Evolutionary conservation across 441 rosid genomes (phyloP).

Genomic region (Metrosideros polymorpha): DNA sequence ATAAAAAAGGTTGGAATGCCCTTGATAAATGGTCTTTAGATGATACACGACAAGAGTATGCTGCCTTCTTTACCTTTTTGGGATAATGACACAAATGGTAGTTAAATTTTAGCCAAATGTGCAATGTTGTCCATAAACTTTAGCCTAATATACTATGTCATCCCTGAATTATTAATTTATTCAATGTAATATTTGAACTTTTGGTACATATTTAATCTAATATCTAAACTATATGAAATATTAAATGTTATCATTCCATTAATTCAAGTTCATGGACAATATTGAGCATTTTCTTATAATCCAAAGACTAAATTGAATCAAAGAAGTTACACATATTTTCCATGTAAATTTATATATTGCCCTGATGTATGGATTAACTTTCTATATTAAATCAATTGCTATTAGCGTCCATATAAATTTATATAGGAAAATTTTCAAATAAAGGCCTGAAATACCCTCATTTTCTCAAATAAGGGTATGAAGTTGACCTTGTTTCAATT

Average conservation of each 20-base stretch:
- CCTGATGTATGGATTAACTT: no score
- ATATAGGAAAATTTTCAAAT: no score
- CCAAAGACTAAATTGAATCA: neutral
- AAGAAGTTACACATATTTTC: no score
- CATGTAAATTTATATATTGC: no score
- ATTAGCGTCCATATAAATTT: no score
- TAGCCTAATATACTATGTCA: no score
- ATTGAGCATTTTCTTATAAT: neutral
- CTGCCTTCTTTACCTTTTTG: neutral
- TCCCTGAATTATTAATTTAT: neutral
- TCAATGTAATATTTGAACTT: neutral
- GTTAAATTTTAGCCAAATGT: neutral
- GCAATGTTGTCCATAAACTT: no score
- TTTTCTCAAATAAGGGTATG: no score
- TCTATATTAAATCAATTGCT: no score
- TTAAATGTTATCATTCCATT: accelerated
- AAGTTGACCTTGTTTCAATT: no score
- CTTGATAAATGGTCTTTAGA: neutral
- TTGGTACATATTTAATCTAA: neutral
- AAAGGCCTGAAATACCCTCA: no score
- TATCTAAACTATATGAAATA: neutral
- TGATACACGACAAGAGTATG: neutral
- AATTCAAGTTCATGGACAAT: neutral
- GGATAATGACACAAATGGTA: neutral
- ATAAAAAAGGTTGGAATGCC: no score